Evolutionary conservation across 495 filamentous ascomycete species (phyloP).

Genomic region (Hypoxylon cercidicola): DNA sequence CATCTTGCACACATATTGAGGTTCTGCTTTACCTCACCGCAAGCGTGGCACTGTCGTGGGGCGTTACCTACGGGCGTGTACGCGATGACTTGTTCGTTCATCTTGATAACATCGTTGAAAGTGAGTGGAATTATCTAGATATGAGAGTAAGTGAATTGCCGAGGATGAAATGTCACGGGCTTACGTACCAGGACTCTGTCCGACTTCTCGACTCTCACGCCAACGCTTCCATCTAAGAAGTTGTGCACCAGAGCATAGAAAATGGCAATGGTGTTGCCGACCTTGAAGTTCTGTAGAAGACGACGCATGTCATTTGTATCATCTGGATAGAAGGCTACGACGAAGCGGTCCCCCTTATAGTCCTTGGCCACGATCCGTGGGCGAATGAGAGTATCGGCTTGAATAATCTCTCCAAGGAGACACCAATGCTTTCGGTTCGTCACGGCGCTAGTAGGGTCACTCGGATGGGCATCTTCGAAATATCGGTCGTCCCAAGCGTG

Average conservation of each 20-base stretch:
- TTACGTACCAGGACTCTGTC: slow-evolving; percentile 12
- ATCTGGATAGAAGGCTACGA: slow-evolving; percentile 30
- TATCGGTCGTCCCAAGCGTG: slow-evolving; percentile 21
- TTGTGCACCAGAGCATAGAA: slow-evolving; percentile 25
- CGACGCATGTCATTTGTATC: slow-evolving; percentile 25
- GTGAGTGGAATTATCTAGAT: slow-evolving; percentile 29
- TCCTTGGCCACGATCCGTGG: slow-evolving; percentile 32
- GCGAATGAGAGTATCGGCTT: slow-evolving; percentile 19
- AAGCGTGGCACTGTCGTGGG: slow-evolving; percentile 21
- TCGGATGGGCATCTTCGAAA: neutral
- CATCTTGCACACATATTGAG: slow-evolving; percentile 20
- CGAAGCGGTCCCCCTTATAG: slow-evolving; percentile 12
- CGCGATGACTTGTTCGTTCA: slow-evolving; percentile 29
- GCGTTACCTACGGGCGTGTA: slow-evolving; percentile 5
- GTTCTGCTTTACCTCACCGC: slow-evolving; percentile 9
- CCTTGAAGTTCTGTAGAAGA: slow-evolving; percentile 22
- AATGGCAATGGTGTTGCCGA: slow-evolving; percentile 32
- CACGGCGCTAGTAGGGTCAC: neutral
- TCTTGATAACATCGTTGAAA: slow-evolving; percentile 21
- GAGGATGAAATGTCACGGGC: neutral
- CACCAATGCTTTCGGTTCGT: slow-evolving; percentile 29
- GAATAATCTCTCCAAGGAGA: slow-evolving; percentile 31
- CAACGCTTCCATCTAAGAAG: slow-evolving; percentile 24
- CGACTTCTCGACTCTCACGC: slow-evolving; percentile 24
- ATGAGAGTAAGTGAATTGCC: neutral